Conservation (phyloP, 495 filamentous ascomycete species). For the Penicillium angulare region DNA sequence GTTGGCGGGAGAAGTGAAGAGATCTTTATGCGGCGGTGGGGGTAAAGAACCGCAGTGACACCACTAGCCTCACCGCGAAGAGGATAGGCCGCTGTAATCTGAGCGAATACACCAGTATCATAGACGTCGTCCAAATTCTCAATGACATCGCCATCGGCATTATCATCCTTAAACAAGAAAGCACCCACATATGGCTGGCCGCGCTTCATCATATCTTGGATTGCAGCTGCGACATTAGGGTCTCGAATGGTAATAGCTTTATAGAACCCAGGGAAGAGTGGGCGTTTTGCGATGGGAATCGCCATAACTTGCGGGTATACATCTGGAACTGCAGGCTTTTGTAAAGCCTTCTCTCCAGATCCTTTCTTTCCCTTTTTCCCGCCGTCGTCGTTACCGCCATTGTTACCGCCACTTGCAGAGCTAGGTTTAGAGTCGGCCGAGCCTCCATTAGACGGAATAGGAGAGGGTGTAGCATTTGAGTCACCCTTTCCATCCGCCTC, state of each 20-base stretch:
- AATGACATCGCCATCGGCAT: conserved; percentile 87
- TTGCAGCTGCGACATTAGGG: conserved; percentile 80
- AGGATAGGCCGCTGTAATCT: conserved; percentile 93
- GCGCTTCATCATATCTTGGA: conserved; percentile 95
- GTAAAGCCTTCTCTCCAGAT: conserved; percentile 67
- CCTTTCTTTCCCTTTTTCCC: conserved; percentile 62
- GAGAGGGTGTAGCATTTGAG: conserved; percentile 44
- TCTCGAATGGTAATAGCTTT: conserved; percentile 96
- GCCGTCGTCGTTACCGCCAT: conserved; percentile 50
- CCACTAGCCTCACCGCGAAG: conserved; percentile 74
- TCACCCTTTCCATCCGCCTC: conserved; percentile 40
- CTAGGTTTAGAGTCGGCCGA: conserved; percentile 47
- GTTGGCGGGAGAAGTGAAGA: conserved; percentile 72
- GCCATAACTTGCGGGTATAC: conserved; percentile 98
- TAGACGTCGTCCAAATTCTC: conserved; percentile 85
- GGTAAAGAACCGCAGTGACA: conserved; percentile 90
- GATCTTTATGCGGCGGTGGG: conserved; percentile 91
- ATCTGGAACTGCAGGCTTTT: conserved; percentile 87
- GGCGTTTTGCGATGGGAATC: conserved; percentile 93
- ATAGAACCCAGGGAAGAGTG: conserved; percentile 96
- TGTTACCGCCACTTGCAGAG: conserved; percentile 45
- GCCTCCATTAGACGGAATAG: conserved; percentile 42
- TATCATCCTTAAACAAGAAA: conserved; percentile 95
- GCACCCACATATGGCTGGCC: conserved; percentile 97
- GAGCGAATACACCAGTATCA: conserved; percentile 94